Evolutionary conservation across 371 early-diverging fungal genomes (phyloP), one percentile per base, ranked within the genome.

Genomic region (Mucor irregularis): DNA sequence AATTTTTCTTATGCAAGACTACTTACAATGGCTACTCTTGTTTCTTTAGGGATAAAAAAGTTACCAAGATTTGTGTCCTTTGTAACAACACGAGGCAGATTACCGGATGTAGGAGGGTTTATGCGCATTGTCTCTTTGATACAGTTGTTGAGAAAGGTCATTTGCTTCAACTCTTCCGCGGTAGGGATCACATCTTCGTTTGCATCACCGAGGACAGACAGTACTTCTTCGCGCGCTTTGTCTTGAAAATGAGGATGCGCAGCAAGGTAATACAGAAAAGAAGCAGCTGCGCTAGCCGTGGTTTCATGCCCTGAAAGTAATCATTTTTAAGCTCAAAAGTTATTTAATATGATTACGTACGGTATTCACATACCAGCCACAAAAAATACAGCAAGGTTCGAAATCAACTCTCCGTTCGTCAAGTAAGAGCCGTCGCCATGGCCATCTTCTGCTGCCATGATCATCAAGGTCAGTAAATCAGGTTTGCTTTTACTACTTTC

Each of bases 171-270:
- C 51, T 82, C 68, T 49, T 69, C 71, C 33, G 64, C 60, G 7
- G 69, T 74, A 2, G 79, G 82, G n/a, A 70, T 58, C 2, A 69
- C 49, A 34, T 80, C 82, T 19, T 68, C 54, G 16, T 68, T 65
- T 4, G 49, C 64, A 39, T 80, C 75, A 17, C 83, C 86, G 31
- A 88, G 26, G 14, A 83, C 58, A 5, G 26, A 28, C 38, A 84
- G 61, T 1, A 82, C 82, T 50, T 83, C 81, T 35, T 70, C 57
- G 16, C 80, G 66, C 14, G 83, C 78, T 30, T 62, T 63, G 8
- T 69, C 61, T 65, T 86, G 82, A 42, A 76, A 61, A 9, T 78
- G 51, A 5, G 66, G 67, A 56, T 73, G 13, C 3, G 40, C 58
- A 4, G 72, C 75, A 25, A 83, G 53, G 22, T 67, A 61, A 53